A percentile compares a stretch with the other conserved stretches of the same genome.
Conservation (phyloP, 2,329 filamentous ascomycete species). For the Ophiostoma pallidulum region DNA sequence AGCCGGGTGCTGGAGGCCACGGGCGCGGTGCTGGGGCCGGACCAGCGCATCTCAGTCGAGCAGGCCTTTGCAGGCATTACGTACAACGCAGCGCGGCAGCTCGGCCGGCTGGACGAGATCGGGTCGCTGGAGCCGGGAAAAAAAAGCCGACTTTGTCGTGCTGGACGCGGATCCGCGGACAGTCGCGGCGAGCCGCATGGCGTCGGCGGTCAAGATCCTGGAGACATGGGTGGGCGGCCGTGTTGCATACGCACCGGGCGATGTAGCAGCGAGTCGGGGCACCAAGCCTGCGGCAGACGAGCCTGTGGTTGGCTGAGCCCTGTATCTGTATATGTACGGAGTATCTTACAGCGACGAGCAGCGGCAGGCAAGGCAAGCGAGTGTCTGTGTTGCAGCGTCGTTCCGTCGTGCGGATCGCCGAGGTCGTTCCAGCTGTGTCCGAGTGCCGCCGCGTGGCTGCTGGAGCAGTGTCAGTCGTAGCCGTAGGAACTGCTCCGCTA, state of each 20-base stretch:
- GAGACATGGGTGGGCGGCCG: conserved; percentile 12
- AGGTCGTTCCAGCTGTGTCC: too few species aligned
- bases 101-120: conserved; percentile 10
- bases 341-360: too few species aligned
- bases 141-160: conserved; percentile 14
- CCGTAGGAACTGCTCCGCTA: too few species aligned
- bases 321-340: too few species aligned
- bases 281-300: too few species aligned
- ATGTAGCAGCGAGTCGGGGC: too few species aligned
- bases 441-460: too few species aligned
- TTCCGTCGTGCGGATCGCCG: too few species aligned
- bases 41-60: conserved; percentile 12
- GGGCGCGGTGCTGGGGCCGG: conserved; percentile 7
- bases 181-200: background rate
- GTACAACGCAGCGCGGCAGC: conserved; percentile 10
- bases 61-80: conserved; percentile 12
- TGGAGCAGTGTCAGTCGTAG: too few species aligned
- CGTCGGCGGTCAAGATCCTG: conserved; percentile 1
- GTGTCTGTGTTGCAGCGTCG: too few species aligned
- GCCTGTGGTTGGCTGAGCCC: too few species aligned
- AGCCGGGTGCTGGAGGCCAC: conserved; percentile 9
- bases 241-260: background rate
- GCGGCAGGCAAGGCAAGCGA: too few species aligned
- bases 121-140: conserved; percentile 12
- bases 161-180: conserved; percentile 9